A percentile compares a stretch with the other conserved stretches of the same genome.
Conservation (phyloP, 306 rosid genomes). For the Coriaria nepalensis region DNA sequence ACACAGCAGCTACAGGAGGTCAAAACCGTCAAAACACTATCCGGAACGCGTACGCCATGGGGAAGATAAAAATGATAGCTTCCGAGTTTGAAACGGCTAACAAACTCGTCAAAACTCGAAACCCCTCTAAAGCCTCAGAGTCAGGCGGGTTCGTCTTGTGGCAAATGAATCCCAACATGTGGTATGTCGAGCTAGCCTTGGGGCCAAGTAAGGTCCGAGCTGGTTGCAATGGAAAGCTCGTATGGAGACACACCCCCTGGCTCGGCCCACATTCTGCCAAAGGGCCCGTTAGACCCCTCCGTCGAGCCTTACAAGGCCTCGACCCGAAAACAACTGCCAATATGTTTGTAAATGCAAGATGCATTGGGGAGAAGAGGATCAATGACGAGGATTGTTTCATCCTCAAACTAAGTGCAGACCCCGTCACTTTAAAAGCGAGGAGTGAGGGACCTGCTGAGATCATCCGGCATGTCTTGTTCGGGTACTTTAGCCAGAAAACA, state of each 20-base stretch:
- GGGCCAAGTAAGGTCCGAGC: constrained; percentile 98
- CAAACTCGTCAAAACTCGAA: constrained; percentile 54
- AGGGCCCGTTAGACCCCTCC: constrained; percentile 91
- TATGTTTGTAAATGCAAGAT: constrained; percentile 85
- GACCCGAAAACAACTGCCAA: constrained; percentile 97
- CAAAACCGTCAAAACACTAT: constrained; percentile 70
- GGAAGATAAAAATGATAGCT: constrained; percentile 90
- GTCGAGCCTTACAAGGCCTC: constrained; percentile 84
- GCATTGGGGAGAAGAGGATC: constrained; percentile 92
- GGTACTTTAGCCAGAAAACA: constrained; percentile 96
- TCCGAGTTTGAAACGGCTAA: constrained; percentile 90
- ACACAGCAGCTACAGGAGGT: constrained; percentile 87
- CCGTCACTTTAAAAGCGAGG: constrained; percentile 75
- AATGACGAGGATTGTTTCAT: constrained; percentile 90
- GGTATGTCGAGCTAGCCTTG: constrained; percentile 97
- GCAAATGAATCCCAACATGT: constrained; percentile 98
- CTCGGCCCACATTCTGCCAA: constrained; percentile 94
- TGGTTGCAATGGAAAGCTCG: constrained; percentile 90
- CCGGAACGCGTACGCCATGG: constrained; percentile 91
- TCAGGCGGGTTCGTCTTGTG: constrained; percentile 93
- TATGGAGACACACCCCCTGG: constrained; percentile 99
- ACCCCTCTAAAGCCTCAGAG: constrained; percentile 75
- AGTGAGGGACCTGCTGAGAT: constrained; percentile 99
- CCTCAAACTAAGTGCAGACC: constrained; percentile 89
- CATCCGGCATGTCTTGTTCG: constrained; percentile 84